Percentiles rank a stretch among this genome's conserved stretches.
Conservation (phyloP, 2,329 filamentous ascomycete genomes). For the Fusarium nodosum region DNA sequence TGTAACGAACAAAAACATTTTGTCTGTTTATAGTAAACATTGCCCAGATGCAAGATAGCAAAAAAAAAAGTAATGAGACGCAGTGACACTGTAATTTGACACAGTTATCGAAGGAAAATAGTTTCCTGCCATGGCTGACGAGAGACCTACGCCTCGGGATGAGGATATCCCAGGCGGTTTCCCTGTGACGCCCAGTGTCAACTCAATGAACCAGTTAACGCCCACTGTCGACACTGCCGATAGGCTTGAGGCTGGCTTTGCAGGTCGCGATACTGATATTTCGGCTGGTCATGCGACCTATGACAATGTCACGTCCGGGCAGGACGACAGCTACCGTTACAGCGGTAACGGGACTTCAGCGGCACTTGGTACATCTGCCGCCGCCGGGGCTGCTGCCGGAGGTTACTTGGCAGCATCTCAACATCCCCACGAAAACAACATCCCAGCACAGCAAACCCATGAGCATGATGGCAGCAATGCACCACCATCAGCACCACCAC, state of each 20-base stretch:
- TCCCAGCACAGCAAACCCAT: not conserved
- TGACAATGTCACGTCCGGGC: constrained; percentile 5
- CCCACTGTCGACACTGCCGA: constrained; percentile 17
- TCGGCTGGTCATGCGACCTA: constrained; percentile 8
- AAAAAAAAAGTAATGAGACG: not conserved
- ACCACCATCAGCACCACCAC: constrained; percentile 2
- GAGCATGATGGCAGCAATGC: not conserved
- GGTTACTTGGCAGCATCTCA: constrained; percentile 6
- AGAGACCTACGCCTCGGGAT: constrained; percentile 44
- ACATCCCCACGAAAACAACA: not conserved
- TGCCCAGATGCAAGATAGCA: not conserved
- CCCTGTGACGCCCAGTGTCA: constrained; percentile 44
- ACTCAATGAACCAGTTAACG: constrained; percentile 25
- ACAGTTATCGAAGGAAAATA: not conserved
- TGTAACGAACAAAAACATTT: not conserved
- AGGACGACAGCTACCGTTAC: not conserved
- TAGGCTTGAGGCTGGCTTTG: constrained; percentile 34
- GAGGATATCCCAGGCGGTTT: constrained; percentile 49
- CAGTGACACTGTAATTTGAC: not conserved
- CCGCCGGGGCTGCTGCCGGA: constrained; percentile 5
- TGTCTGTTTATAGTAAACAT: constrained; percentile 22
- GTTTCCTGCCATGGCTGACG: constrained; percentile 36
- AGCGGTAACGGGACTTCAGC: constrained; percentile 10
- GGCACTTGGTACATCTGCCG: constrained; percentile 14
- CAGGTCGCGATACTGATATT: constrained; percentile 7